A percentile compares a stretch with the other conserved stretches of the same genome.
These are phyloP conservation scores for Podaxis pistillaris DNA, from an alignment of 768 basidiomycete species.

Conservation along the genomic window DNA sequence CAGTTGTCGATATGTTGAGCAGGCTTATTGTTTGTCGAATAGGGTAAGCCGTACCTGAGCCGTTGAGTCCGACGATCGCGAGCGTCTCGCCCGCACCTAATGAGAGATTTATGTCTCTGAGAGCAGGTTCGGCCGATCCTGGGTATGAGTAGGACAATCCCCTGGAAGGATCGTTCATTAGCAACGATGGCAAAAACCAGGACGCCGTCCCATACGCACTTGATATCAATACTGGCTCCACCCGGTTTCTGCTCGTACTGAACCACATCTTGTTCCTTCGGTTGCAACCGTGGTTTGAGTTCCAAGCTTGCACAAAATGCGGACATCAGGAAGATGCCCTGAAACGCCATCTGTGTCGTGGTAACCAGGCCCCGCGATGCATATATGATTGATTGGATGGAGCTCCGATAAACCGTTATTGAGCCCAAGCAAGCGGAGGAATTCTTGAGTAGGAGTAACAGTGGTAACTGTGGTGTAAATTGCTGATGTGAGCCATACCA, in stretches of 20 bases:
- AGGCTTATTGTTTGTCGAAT: neutral
- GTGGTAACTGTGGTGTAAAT: constrained; percentile 53
- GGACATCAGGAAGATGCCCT: constrained; percentile 83
- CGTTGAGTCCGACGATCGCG: constrained; percentile 85
- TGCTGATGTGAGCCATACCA: constrained; percentile 17
- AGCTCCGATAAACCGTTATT: constrained; percentile 77
- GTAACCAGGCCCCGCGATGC: constrained; percentile 62
- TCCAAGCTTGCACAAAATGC: constrained; percentile 80
- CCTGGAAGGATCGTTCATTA: constrained; percentile 20
- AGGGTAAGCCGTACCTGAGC: constrained; percentile 55
- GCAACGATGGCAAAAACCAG: neutral
- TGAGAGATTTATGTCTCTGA: constrained; percentile 67
- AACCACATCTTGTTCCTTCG: constrained; percentile 48
- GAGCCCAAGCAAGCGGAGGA: constrained; percentile 77
- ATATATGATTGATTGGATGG: constrained; percentile 69
- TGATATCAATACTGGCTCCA: constrained; percentile 72
- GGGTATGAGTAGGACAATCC: constrained; percentile 75
- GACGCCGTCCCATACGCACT: constrained; percentile 37
- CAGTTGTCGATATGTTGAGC: constrained; percentile 12
- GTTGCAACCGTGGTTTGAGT: constrained; percentile 66
- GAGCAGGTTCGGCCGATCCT: constrained; percentile 62
- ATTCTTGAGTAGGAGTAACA: constrained; percentile 69
- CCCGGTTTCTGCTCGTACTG: constrained; percentile 44
- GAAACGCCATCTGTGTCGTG: constrained; percentile 73
- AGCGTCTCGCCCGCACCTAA: constrained; percentile 76